A percentile compares a stretch with the other conserved stretches of the same genome.
Conservation (phyloP, 1,284 basidiomycete species). For the Meira nashicola region DNA sequence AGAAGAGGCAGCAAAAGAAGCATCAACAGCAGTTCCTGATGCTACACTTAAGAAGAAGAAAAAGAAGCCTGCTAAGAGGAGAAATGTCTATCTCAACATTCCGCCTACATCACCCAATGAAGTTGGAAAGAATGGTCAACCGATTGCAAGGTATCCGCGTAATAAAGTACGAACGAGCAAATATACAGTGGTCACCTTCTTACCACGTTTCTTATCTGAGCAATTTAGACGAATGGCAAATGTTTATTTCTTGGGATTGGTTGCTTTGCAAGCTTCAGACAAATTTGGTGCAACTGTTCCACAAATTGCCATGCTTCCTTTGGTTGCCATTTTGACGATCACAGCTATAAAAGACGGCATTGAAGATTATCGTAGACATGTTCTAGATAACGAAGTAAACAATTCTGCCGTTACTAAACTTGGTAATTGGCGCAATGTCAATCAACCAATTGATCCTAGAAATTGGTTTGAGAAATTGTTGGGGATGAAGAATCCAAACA, state of each 20-base stretch:
- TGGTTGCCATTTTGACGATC: constrained; percentile 78
- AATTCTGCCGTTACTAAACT: constrained; percentile 80
- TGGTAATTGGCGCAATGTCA: constrained; percentile 81
- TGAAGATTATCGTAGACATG: constrained; percentile 84
- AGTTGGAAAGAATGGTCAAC: constrained; percentile 69
- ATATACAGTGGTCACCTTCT: constrained; percentile 83
- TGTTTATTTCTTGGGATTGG: constrained; percentile 80
- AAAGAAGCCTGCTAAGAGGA: constrained; percentile 36
- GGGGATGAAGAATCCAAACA: constrained; percentile 58
- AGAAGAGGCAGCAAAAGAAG: constrained; percentile 15
- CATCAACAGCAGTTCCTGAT: constrained; percentile 5
- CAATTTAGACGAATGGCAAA: constrained; percentile 70
- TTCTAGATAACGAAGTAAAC: constrained; percentile 85
- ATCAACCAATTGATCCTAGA: constrained; percentile 74
- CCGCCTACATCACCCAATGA: constrained; percentile 61
- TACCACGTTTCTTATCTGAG: constrained; percentile 60
- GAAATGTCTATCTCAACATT: constrained; percentile 47
- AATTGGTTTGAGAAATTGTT: constrained; percentile 69
- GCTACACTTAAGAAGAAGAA: constrained; percentile 14
- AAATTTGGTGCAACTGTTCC: constrained; percentile 84
- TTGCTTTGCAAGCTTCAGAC: constrained; percentile 64
- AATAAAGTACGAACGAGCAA: constrained; percentile 94
- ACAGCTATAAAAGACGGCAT: constrained; percentile 92
- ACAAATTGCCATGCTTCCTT: constrained; percentile 76
- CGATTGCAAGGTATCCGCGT: constrained; percentile 69